phyloP scores from a whole-genome alignment of 2,329 filamentous ascomycete genomes.

The Neospermospora avenae region DNA sequence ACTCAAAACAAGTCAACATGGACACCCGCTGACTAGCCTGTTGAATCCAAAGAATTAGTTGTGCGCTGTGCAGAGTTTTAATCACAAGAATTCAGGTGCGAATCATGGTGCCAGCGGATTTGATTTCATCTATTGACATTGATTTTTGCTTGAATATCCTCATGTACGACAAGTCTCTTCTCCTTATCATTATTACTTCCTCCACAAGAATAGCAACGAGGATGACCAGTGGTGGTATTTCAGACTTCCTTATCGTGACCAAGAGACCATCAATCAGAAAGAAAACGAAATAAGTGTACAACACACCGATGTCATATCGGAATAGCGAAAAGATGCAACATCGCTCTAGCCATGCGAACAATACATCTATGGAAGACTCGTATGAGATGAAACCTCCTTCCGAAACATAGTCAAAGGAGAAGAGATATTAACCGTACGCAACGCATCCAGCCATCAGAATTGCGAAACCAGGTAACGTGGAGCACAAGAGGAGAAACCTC shows the following conservation, averaged over 20 bases:
- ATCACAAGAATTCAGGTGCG: too few relatives aligned
- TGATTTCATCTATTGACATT: background rate
- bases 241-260: background rate
- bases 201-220: background rate
- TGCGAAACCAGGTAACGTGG: background rate
- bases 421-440: background rate
- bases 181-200: background rate
- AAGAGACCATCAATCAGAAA: background rate
- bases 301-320: background rate
- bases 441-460: background rate
- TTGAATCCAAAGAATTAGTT: too few relatives aligned
- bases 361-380: slow-evolving; percentile 3
- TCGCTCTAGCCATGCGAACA: background rate
- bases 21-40: too few relatives aligned
- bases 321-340: slow-evolving; percentile 1
- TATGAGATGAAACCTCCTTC: background rate
- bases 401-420: background rate
- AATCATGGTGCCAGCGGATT: background rate
- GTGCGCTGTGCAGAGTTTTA: too few relatives aligned
- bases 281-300: background rate
- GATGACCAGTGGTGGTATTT: background rate
- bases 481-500: background rate
- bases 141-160: background rate
- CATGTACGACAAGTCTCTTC: background rate
- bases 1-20: too few relatives aligned